These are phyloP conservation scores for Geosmithia putterillii DNA, from an alignment of 2,329 filamentous ascomycete species.

Conservation along the genomic window DNA sequence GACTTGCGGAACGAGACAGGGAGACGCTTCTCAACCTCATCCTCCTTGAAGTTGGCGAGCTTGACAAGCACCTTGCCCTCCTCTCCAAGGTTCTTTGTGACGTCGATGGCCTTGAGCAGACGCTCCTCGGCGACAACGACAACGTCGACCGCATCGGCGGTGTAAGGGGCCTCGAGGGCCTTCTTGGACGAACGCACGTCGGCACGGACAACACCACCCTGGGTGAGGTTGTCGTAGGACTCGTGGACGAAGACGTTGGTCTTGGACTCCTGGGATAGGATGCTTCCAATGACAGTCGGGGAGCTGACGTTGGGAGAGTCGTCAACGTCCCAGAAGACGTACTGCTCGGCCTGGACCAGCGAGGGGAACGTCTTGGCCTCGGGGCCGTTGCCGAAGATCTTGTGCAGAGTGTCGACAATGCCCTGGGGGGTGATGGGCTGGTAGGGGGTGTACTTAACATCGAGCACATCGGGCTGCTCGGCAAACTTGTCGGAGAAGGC, in stretches of 20 bases:
- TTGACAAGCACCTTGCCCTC: conserved; percentile 65
- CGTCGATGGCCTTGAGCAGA: conserved; percentile 65
- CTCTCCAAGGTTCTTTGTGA: conserved; percentile 57
- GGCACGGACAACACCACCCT: conserved; percentile 69
- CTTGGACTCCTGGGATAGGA: conserved; percentile 62
- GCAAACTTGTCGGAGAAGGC: conserved; percentile 63
- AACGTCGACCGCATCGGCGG: conserved; percentile 67
- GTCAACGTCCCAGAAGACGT: conserved; percentile 88
- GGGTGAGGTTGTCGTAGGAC: conserved; percentile 51
- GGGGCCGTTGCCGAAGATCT: conserved; percentile 42
- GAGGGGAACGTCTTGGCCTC: conserved; percentile 24
- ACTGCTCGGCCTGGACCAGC: conserved; percentile 60
- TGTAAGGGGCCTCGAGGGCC: conserved; percentile 74
- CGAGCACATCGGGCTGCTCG: conserved; percentile 52
- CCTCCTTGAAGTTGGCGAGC: conserved; percentile 69
- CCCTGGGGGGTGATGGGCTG: conserved; percentile 42
- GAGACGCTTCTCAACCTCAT: conserved; percentile 81
- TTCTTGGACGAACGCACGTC: conserved; percentile 78
- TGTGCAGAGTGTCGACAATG: conserved; percentile 37
- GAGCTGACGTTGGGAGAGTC: conserved; percentile 55
- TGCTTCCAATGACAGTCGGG: conserved; percentile 43
- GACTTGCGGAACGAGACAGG: conserved; percentile 57
- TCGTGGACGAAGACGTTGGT: conserved; percentile 49
- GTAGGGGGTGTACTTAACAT: conserved; percentile 79
- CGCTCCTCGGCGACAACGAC: conserved; percentile 68